Base-by-base conservation (phyloP, 2,329 filamentous ascomycete genomes). In the Botrytis pseudocinerea region DNA sequence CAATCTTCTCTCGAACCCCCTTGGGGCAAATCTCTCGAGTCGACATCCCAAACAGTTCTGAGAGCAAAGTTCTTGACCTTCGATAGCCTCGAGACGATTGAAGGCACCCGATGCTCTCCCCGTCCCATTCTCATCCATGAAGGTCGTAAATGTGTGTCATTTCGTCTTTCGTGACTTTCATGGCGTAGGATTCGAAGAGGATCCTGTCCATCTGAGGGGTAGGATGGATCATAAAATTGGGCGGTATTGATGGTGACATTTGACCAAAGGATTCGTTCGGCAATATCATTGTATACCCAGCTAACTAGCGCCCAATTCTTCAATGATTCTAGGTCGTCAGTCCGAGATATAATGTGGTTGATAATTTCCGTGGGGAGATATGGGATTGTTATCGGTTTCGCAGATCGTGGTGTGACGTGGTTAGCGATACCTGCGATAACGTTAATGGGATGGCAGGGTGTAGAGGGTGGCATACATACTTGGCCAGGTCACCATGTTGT, bases 11-110 rank as follows among this genome's bases (percentile, higher is more conserved):
- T 70, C 8, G 68, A 69, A 28, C 71, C 71, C 28, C 42, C 32
- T 28, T 73, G 65, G 6, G 71, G 71, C 5, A 73, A 7, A 40
- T 70, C 64, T 16, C 71, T 42, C 51, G 71, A 70, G 28, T 73
- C 71, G 22, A 73, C 48, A 57, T 73, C 71, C 71, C 71, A 73
- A 35, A 73, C 71, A 22, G 71, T 73, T 59, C 71, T 66, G 14
- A 73, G 60, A 38, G 71, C 51, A 40, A 73, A 57, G 35, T 70
- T 38, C 44, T 73, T 73, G 28, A 73, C 22, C 42, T 54, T 54
- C 20, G 65, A 38, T 25, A 73, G 54, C 38, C 71, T 44, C 25
- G 64, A 57, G 51, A 70, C 65, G 25, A 73, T 65, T 40, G 71
- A 69, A 44, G 71, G 71, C 28, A 73, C 44, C 54, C 68, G 42